Conservation (phyloP, 129 eudicot species). For the Saussurea involucrata region DNA sequence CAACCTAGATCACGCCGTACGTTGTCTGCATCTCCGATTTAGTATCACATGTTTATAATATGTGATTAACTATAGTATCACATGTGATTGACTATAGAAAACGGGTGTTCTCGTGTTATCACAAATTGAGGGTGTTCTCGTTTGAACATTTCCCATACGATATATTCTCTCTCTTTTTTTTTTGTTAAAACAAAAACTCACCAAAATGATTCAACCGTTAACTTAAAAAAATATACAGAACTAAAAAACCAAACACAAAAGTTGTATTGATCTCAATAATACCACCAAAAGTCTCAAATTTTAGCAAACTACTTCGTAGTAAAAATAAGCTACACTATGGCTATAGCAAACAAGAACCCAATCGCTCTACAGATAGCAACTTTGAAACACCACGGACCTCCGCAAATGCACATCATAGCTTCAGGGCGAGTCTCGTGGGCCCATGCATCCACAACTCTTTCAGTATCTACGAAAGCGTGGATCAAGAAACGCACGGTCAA, state of each 20-base stretch:
- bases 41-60: too few species aligned
- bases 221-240: not conserved
- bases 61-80: too few species aligned
- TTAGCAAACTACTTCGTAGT: not conserved
- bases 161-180: too few species aligned
- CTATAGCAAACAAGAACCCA: slow-evolving; percentile 9
- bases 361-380: not conserved
- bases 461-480: slow-evolving; percentile 27
- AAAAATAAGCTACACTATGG: slow-evolving; percentile 2
- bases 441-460: not conserved
- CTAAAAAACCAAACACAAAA: not conserved
- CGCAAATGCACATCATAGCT: too few species aligned
- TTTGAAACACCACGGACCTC: not conserved
- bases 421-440: not conserved
- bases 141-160: too few species aligned
- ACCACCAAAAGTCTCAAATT: not conserved
- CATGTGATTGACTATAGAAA: too few species aligned
- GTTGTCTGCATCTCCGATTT: too few species aligned
- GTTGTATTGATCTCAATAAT: not conserved
- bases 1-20: too few species aligned
- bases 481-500: slow-evolving; percentile 28
- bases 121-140: too few species aligned
- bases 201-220: not conserved
- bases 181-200: not conserved
- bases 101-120: too few species aligned